Conservation (phyloP, 306 rosid species). For the Prunus dulcis region DNA sequence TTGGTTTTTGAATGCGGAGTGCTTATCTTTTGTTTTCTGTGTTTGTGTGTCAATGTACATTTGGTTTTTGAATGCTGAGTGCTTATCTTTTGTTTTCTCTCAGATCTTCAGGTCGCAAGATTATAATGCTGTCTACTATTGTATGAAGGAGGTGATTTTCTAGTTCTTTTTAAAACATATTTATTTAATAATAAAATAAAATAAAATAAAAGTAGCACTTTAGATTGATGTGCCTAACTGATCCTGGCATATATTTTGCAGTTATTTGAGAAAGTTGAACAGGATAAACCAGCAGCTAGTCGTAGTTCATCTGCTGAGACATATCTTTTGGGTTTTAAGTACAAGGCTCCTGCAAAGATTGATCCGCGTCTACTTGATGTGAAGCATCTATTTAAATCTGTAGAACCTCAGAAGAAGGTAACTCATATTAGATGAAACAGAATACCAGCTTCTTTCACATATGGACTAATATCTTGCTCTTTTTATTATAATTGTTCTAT, state of each 20-base stretch:
- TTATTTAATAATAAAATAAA: background rate
- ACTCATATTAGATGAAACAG: background rate
- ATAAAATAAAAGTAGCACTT: background rate
- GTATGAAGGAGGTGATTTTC: conserved; percentile 64
- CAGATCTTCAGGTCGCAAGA: conserved; percentile 97
- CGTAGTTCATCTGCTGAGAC: conserved; percentile 94
- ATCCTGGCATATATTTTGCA: conserved; percentile 29
- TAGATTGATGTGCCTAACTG: background rate
- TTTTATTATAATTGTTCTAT: background rate
- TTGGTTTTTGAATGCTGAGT: conserved; percentile 8
- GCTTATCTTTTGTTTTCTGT: background rate
- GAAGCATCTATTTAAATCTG: conserved; percentile 70
- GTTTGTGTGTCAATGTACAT: background rate
- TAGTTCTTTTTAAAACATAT: background rate
- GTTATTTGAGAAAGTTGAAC: conserved; percentile 95
- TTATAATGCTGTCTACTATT: conserved; percentile 73
- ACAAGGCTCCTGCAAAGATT: conserved; percentile 89
- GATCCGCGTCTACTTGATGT: conserved; percentile 94
- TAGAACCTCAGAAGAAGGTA: conserved; percentile 77
- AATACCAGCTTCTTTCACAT: background rate
- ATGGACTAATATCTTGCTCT: background rate
- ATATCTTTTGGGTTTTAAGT: conserved; percentile 74
- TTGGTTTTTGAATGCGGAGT: conserved; percentile 4
- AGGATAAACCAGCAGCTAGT: conserved; percentile 86
- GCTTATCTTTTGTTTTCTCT: conserved; percentile 4